phyloP scores from a whole-genome alignment of 2,329 filamentous ascomycete genomes.

The Penicillium sp. region DNA sequence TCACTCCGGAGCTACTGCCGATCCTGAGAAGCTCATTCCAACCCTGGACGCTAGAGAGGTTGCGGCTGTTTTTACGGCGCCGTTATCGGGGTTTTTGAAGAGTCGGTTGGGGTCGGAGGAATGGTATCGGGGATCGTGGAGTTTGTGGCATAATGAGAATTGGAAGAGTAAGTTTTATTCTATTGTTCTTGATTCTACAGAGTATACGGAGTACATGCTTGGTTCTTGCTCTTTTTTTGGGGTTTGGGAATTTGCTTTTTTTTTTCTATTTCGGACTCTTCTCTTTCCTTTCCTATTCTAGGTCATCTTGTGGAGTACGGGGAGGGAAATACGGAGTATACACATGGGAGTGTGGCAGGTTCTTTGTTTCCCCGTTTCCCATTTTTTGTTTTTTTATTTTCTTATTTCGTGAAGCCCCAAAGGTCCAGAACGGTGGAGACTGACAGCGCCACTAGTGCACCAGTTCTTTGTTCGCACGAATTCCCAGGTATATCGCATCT shows the following conservation, averaged over 20 bases:
- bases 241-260: neutral
- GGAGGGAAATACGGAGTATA: neutral
- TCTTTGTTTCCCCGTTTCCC: neutral
- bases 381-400: neutral
- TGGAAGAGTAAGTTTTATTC: slow-evolving; percentile 60
- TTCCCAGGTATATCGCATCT: slow-evolving; percentile 72
- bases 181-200: slow-evolving; percentile 21
- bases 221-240: neutral
- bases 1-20: slow-evolving; percentile 43
- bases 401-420: neutral
- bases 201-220: slow-evolving; percentile 37
- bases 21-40: slow-evolving; percentile 72
- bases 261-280: slow-evolving; percentile 14
- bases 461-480: slow-evolving; percentile 79
- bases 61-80: slow-evolving; percentile 87
- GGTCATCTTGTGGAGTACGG: neutral
- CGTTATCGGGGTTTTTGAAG: slow-evolving; percentile 79
- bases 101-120: slow-evolving; percentile 60
- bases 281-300: neutral
- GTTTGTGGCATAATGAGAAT: slow-evolving; percentile 71
- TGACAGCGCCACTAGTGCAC: slow-evolving; percentile 60
- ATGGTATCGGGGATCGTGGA: slow-evolving; percentile 88
- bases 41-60: slow-evolving; percentile 86
- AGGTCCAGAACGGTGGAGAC: neutral
- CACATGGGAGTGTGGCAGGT: neutral